A percentile compares a stretch with the other conserved stretches of the same genome.
These are phyloP conservation scores for Microcos paniculata DNA, from an alignment of 345 rosid species.

Conservation along the genomic window DNA sequence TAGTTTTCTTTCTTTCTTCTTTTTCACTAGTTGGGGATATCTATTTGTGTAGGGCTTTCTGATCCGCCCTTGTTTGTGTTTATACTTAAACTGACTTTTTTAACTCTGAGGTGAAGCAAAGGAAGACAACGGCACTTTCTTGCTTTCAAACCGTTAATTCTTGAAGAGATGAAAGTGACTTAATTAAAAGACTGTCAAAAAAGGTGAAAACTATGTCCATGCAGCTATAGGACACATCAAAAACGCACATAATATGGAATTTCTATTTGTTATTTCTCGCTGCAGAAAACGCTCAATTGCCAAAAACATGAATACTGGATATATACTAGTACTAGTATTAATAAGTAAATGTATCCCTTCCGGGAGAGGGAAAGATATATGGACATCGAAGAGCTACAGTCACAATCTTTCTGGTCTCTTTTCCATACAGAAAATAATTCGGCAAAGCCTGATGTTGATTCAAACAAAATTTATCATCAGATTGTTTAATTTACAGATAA, in stretches of 20 bases:
- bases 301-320: too few relatives aligned
- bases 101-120: not conserved
- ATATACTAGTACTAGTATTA: too few relatives aligned
- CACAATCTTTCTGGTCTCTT: constrained; percentile 7
- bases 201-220: constrained; percentile 32
- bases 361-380: constrained; percentile 18
- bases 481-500: not conserved
- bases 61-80: not conserved
- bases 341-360: not conserved
- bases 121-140: not conserved
- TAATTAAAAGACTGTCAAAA: constrained; percentile 21
- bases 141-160: constrained; percentile 9
- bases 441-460: not conserved
- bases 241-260: not conserved
- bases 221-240: constrained; percentile 22
- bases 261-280: not conserved
- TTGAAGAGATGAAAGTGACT: constrained; percentile 5
- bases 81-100: not conserved
- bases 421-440: not conserved
- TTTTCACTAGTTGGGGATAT: constrained; percentile 1
- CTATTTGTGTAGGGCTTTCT: not conserved
- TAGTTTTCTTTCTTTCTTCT: not conserved
- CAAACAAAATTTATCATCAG: not conserved
- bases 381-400: not conserved
- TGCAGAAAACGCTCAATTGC: not conserved